phyloP scores from a whole-genome alignment of 345 rosid genomes.

The Rhodomyrtus tomentosa region DNA sequence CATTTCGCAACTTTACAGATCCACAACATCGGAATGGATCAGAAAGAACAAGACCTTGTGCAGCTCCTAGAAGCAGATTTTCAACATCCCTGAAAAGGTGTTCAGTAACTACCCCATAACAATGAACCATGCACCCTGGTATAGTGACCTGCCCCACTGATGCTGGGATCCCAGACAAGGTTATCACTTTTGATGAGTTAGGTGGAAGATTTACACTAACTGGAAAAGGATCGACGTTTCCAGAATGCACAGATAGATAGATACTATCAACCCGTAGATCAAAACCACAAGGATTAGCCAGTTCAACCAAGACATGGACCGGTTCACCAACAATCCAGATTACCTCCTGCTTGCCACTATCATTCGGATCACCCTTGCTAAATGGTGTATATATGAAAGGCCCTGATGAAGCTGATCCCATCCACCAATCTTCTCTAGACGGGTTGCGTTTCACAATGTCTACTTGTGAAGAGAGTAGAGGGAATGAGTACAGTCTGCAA shows the following conservation, averaged over 20 bases:
- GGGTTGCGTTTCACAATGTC: constrained; percentile 79
- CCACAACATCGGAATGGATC: constrained; percentile 98
- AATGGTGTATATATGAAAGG: constrained; percentile 98
- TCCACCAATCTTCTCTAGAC: constrained; percentile 96
- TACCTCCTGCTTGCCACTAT: constrained; percentile 70
- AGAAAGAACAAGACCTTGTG: constrained; percentile 96
- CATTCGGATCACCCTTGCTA: constrained; percentile 80
- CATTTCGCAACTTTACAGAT: constrained; percentile 69
- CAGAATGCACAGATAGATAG: constrained; percentile 83
- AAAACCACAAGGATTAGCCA: constrained; percentile 97
- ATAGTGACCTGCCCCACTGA: constrained; percentile 66
- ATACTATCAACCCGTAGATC: constrained; percentile 89
- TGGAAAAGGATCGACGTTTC: constrained; percentile 89
- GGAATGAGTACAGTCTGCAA: constrained; percentile 79
- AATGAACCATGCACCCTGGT: constrained; percentile 89
- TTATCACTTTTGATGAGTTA: constrained; percentile 93
- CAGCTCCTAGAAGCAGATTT: constrained; percentile 94
- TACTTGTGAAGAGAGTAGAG: constrained; percentile 69
- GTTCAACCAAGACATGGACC: constrained; percentile 92
- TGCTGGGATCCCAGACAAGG: constrained; percentile 90
- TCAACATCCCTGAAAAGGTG: constrained; percentile 92
- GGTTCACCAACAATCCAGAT: constrained; percentile 98
- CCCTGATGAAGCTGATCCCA: constrained; percentile 91
- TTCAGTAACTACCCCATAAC: constrained; percentile 94
- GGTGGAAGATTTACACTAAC: constrained; percentile 79